phyloP scores from a whole-genome alignment of 352 stramenopile genomes.

The Blastocystis hominis region DNA sequence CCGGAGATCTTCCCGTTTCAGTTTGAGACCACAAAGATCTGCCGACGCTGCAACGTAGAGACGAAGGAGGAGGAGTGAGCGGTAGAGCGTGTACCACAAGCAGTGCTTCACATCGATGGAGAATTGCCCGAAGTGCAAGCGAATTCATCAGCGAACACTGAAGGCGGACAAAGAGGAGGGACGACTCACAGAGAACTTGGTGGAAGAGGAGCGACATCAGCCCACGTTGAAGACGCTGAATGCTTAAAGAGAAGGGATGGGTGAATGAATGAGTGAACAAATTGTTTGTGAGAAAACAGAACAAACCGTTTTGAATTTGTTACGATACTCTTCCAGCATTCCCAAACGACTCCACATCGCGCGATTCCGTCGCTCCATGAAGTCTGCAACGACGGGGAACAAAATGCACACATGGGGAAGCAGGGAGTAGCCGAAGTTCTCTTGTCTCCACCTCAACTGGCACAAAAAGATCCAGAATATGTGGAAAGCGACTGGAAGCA shows the following conservation, averaged over 20 bases:
- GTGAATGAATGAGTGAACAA: too few relatives aligned
- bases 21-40: slow-evolving; percentile 12
- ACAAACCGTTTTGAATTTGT: slow-evolving; percentile 35
- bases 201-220: slow-evolving; percentile 41
- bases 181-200: slow-evolving; percentile 6
- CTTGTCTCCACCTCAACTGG: background rate
- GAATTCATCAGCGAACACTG: background rate
- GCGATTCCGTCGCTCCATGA: background rate
- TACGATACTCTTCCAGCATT: background rate
- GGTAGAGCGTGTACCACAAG: slow-evolving; percentile 41
- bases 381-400: background rate
- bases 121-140: slow-evolving; percentile 46
- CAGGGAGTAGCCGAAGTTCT: background rate
- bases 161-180: slow-evolving; percentile 25
- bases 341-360: background rate
- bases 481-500: background rate
- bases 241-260: background rate
- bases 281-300: slow-evolving; percentile 7
- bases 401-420: background rate
- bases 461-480: background rate
- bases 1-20: slow-evolving; percentile 40
- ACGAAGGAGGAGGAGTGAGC: background rate
- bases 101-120: slow-evolving; percentile 11
- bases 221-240: slow-evolving; percentile 39
- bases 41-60: slow-evolving; percentile 6